These are phyloP conservation scores for Malus fusca DNA, from an alignment of 306 rosid genomes.

Conservation along the genomic window DNA sequence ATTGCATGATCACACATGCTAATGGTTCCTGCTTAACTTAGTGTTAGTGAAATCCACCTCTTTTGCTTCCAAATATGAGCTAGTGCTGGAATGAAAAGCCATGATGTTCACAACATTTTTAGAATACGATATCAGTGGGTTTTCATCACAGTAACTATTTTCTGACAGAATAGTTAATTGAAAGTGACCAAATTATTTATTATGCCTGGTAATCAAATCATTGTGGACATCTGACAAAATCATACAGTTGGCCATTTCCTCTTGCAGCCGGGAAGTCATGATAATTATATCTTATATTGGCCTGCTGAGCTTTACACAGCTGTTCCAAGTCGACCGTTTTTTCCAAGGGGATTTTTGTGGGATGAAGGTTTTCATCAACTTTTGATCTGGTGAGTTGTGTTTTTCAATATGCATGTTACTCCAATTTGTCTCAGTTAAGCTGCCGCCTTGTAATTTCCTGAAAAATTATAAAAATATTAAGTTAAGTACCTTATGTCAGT, in stretches of 20 bases:
- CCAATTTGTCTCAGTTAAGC: neutral
- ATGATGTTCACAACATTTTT: neutral
- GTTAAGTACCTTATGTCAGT: neutral
- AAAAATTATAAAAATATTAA: neutral
- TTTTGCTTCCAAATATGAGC: neutral
- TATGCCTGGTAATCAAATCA: constrained; percentile 9
- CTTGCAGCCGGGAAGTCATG: constrained; percentile 51
- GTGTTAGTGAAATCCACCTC: neutral
- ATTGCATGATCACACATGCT: neutral
- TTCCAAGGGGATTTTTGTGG: constrained; percentile 99
- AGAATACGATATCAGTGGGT: neutral
- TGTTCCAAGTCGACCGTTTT: constrained; percentile 89
- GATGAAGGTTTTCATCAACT: constrained; percentile 99
- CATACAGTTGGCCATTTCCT: constrained; percentile 25
- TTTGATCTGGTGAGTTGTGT: constrained; percentile 60
- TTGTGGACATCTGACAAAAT: constrained; percentile 23
- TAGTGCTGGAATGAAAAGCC: neutral
- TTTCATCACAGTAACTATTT: neutral
- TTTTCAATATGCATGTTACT: constrained; percentile 2
- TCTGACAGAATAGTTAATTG: neutral
- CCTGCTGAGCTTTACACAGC: constrained; percentile 95
- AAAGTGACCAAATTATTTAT: neutral
- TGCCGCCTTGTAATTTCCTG: neutral
- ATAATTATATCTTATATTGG: constrained; percentile 64
- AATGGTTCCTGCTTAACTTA: neutral